Evolutionary conservation across 2,329 filamentous ascomycete species (phyloP).

Genomic region (Daldinia sp.): DNA sequence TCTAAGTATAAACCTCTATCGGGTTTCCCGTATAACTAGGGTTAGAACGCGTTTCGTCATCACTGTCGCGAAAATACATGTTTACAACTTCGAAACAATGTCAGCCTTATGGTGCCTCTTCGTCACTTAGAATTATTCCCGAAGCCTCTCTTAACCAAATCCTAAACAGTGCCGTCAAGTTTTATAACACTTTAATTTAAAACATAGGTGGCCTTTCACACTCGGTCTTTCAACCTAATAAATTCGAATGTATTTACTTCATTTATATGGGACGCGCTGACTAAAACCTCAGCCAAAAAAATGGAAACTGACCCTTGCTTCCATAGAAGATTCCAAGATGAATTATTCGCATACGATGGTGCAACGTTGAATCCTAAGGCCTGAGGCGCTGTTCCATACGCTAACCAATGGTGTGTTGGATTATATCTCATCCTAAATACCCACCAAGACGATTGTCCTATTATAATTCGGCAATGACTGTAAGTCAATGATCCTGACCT

Average conservation of each 20-base stretch:
- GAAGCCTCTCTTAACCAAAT: background rate
- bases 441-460: conserved; percentile 11
- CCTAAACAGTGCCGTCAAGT: conserved; percentile 9
- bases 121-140: conserved; percentile 12
- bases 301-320: background rate
- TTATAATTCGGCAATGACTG: conserved; percentile 18
- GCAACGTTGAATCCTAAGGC: conserved; percentile 21
- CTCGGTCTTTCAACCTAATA: conserved; percentile 9
- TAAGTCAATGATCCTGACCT: conserved; percentile 24
- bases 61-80: background rate
- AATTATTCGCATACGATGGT: conserved; percentile 15
- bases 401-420: conserved; percentile 1
- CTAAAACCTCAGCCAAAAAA: conserved; percentile 8
- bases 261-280: conserved; percentile 30
- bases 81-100: conserved; percentile 5
- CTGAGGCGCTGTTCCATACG: conserved; percentile 3
- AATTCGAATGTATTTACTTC: conserved; percentile 14
- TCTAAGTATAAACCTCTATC: conserved; percentile 2
- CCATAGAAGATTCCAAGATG: conserved; percentile 17
- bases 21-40: background rate
- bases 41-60: conserved; percentile 4
- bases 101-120: conserved; percentile 6
- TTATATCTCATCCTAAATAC: conserved; percentile 8
- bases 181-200: conserved; percentile 24
- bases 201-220: conserved; percentile 9